A percentile compares a stretch with the other conserved stretches of the same genome.
Evolutionary conservation across 1,284 basidiomycete species (phyloP).

Genomic region (Leccinum glutinopallens): DNA sequence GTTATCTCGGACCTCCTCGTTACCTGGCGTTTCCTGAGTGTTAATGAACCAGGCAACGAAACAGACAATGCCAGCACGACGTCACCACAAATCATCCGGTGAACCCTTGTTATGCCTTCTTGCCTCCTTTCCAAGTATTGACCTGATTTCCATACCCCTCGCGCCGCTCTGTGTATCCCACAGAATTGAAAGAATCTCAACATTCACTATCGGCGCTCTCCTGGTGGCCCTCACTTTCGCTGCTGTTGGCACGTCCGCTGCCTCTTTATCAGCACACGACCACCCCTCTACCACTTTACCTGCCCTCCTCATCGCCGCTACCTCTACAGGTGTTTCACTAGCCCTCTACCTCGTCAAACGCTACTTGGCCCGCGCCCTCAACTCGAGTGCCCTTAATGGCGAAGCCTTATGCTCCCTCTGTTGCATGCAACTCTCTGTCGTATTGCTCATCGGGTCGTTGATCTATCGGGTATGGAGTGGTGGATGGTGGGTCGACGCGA

Average conservation of each 20-base stretch:
- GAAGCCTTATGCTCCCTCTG: slow-evolving; percentile 43
- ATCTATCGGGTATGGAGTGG: slow-evolving; percentile 42
- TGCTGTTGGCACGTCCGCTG: slow-evolving; percentile 39
- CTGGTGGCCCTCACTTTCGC: slow-evolving; percentile 41
- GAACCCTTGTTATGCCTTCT: slow-evolving; percentile 3
- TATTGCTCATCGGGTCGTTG: slow-evolving; percentile 39
- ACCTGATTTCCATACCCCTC: background rate
- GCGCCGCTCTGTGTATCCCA: background rate
- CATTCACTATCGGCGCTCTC: slow-evolving; percentile 40
- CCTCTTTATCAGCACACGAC: slow-evolving; percentile 38
- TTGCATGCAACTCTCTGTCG: slow-evolving; percentile 39
- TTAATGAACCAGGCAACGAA: slow-evolving; percentile 39
- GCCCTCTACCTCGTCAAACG: slow-evolving; percentile 48
- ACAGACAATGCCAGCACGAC: slow-evolving; percentile 6
- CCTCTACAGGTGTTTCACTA: slow-evolving; percentile 42
- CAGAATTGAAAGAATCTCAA: slow-evolving; percentile 43
- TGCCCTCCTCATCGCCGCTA: slow-evolving; percentile 45
- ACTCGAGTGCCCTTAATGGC: slow-evolving; percentile 46
- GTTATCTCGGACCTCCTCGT: slow-evolving; percentile 23
- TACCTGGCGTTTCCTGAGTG: slow-evolving; percentile 44
- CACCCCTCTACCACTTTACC: slow-evolving; percentile 33
- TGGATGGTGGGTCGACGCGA: slow-evolving; percentile 51
- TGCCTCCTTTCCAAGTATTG: background rate
- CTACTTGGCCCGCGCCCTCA: slow-evolving; percentile 43
- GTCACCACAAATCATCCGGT: slow-evolving; percentile 35